Evolutionary conservation across 345 rosid genomes (phyloP), one percentile per base, ranked within the genome.

Genomic region (Dipteronia sinensis): DNA sequence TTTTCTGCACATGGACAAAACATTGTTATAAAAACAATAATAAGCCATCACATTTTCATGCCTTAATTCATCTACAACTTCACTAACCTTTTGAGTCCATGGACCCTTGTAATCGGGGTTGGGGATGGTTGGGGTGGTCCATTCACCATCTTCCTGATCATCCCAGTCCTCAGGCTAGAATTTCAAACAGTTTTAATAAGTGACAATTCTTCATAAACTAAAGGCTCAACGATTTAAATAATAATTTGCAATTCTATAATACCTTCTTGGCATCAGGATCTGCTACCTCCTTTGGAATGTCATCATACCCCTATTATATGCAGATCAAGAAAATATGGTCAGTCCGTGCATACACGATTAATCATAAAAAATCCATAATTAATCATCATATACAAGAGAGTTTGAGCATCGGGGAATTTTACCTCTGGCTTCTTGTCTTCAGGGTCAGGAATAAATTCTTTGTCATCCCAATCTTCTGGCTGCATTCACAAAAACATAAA

Each of bases 391-490:
- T 29, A 47, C 9, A 63, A 38, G 16, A 38, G 16, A 20, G 16
- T 10, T 29, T 10, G 23, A 58, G 13, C 2, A 71, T 3, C 65
- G 20, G 46, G 31, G 73, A 44, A n/a, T 53, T 23, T 76, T 84
- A 92, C 97, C 91, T 91, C 98, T 61, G 99, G 98, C 80, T 96
- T 96, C 83, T 83, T 87, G 77, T 96, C 99, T 87, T 94, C 98
- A 1, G 99, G 98, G 63, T 97, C 99, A 23, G 96, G 69, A 83
- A 94, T 97, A 65, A 83, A 94, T 76, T 94, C 98, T 77, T 90
- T 86, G 74, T 91, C 99, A 40, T 94, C 98, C 98, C 99, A 97
- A 81, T 97, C 98, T 87, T 93, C 98, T 44, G 98, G 99, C 99
- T 96, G 89, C 66, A 76, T 79, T 25, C 29, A 72, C 20, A 20